Evolutionary conservation across 2,329 filamentous ascomycete genomes (phyloP), one percentile per base, ranked within the genome.

Genomic region (Aureobasidium sp.): DNA sequence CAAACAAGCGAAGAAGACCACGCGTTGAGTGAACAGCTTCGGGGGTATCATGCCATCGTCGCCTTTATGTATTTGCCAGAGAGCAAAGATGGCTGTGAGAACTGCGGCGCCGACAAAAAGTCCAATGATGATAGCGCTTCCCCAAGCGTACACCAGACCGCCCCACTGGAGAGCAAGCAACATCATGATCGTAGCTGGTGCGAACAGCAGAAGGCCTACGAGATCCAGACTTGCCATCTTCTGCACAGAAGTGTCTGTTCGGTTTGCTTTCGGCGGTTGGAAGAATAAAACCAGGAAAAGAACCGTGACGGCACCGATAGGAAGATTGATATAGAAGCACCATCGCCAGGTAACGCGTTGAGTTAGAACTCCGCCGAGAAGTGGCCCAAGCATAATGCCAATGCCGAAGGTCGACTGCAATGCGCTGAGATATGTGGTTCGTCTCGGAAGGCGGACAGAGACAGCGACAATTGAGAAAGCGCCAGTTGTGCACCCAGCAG

Each of bases 111-210:
- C 76, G 44, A 80, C 72, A 5, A 83, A 69, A 0, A 72, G 67
- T 1, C 78, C 79, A 52, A 82, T 77, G 15, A 83, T 77, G 5
- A 68, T 68, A n/a, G 70, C 66, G 34, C 63, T 67, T 20, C 65
- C 67, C 77, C 77, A 79, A 1, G 72, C 15, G 32, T 75, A 71
- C 0, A 69, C 69, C 0, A 67, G 63, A 15, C 75, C 76, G 2
- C 77, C 79, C 68, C 74, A 80, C 64, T 82, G 77, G 5, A 82
- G 69, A 1, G 77, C 78, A 0, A 82, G 72, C 12, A 81, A 66
- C 37, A 78, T 74, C 65, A 71, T 76, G 23, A 77, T 37, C 5
- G 51, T 53, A 12, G 55, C 55, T 17, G 52, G 27, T 39, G 51
- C 41, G 12, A 58, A 48, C 2, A 61, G 15, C 8, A 36, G 17